Evolutionary conservation across 1,284 basidiomycete genomes (phyloP).

Genomic region (Cryptococcus sp.): DNA sequence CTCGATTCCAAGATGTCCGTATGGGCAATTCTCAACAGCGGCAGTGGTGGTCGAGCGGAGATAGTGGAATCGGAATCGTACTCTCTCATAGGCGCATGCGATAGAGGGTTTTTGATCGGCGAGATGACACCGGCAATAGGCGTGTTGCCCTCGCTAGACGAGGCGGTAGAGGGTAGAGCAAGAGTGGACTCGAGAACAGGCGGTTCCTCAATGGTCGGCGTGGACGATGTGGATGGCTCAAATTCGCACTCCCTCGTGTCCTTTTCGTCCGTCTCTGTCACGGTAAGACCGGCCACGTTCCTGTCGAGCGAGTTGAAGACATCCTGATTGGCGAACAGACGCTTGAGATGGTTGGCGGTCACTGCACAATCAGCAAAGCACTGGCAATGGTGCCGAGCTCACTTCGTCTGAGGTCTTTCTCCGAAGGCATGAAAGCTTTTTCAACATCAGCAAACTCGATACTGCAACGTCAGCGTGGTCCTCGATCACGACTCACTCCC

Average conservation of each 20-base stretch:
- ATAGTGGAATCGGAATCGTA: conserved; percentile 84
- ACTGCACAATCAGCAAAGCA: conserved; percentile 15
- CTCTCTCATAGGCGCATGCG: conserved; percentile 47
- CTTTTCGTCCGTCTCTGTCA: conserved; percentile 72
- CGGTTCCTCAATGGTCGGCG: conserved; percentile 7
- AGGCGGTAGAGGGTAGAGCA: neutral
- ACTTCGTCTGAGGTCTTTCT: conserved; percentile 45
- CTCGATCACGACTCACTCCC: conserved; percentile 69
- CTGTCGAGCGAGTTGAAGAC: conserved; percentile 41
- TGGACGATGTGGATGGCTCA: conserved; percentile 1
- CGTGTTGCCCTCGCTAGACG: conserved; percentile 14
- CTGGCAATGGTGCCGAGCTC: conserved; percentile 2
- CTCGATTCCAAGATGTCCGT: conserved; percentile 27
- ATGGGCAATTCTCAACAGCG: neutral
- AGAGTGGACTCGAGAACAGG: neutral
- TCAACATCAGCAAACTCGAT: conserved; percentile 54
- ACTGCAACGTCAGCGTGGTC: conserved; percentile 17
- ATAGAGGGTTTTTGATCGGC: conserved; percentile 9
- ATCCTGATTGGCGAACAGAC: conserved; percentile 51
- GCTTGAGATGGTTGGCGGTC: conserved; percentile 48
- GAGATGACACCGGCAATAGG: conserved; percentile 19
- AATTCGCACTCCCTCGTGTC: conserved; percentile 20
- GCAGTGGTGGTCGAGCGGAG: conserved; percentile 52
- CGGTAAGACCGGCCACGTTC: conserved; percentile 51
- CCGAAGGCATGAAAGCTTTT: conserved; percentile 47